A percentile compares a stretch with the other conserved stretches of the same genome.
Conservation (phyloP, 345 rosid species). For the Populus tremula region DNA sequence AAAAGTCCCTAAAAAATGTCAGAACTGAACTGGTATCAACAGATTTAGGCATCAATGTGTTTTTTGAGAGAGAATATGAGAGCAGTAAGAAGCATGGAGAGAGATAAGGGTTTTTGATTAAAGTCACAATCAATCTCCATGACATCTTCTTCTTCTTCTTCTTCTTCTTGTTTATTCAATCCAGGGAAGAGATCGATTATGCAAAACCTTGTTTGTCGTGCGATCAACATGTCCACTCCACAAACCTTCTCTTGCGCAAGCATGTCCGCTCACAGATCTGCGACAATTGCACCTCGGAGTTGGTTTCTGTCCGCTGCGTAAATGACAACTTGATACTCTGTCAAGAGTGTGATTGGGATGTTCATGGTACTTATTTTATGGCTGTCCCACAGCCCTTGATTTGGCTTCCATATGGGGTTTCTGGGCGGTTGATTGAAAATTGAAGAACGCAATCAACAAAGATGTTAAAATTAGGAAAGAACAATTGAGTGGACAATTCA, state of each 20-base stretch:
- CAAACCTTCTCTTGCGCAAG: constrained; percentile 67
- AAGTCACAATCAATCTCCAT: too few species aligned
- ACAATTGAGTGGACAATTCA: too few species aligned
- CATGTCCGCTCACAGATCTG: constrained; percentile 97
- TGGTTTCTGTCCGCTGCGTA: constrained; percentile 55
- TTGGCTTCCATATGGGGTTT: constrained; percentile 60
- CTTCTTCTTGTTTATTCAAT: too few species aligned
- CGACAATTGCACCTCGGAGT: constrained; percentile 58
- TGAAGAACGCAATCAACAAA: background rate
- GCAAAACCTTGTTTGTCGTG: constrained; percentile 84
- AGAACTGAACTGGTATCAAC: background rate
- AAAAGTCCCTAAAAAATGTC: background rate
- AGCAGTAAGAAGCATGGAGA: too few species aligned
- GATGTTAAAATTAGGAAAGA: too few species aligned
- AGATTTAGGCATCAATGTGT: background rate
- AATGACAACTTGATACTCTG: constrained; percentile 62
- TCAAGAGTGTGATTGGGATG: constrained; percentile 70
- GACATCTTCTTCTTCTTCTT: too few species aligned
- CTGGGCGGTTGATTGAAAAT: constrained; percentile 17
- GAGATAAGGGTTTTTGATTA: too few species aligned
- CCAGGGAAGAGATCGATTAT: too few species aligned
- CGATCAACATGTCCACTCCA: constrained; percentile 90
- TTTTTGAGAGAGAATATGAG: too few species aligned
- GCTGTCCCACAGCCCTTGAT: constrained; percentile 61
- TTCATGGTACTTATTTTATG: constrained; percentile 51